Conservation (phyloP, 1,139 yeast species). For the Lodderomyces elongisporus region DNA sequence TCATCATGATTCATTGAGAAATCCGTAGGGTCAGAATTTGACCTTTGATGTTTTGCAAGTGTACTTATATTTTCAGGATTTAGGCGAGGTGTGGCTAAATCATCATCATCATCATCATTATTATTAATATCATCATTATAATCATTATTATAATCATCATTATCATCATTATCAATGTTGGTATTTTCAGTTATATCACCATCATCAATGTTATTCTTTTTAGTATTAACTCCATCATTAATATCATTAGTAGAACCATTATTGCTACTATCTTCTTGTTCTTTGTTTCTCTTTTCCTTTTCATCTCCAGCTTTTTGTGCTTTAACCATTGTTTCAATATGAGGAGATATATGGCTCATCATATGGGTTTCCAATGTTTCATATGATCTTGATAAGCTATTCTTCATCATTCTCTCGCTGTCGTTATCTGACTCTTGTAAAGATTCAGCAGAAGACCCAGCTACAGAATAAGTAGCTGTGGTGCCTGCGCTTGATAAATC, state of each 20-base stretch:
- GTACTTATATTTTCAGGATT: slow-evolving; percentile 2
- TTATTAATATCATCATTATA: neutral
- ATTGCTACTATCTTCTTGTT: neutral
- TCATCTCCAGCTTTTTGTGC: neutral
- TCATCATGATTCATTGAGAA: slow-evolving; percentile 5
- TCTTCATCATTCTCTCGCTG: slow-evolving; percentile 7
- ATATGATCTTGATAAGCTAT: slow-evolving; percentile 10
- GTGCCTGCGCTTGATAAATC: slow-evolving; percentile 9
- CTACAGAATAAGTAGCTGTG: slow-evolving; percentile 5
- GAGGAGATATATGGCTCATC: neutral
- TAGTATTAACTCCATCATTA: too few relatives aligned
- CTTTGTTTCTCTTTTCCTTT: too few relatives aligned
- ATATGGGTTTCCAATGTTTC: slow-evolving; percentile 10
- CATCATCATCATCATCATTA: slow-evolving; percentile 1
- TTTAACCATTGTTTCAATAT: too few relatives aligned
- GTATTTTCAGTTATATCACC: neutral
- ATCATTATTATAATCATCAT: too few relatives aligned
- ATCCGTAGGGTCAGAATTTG: slow-evolving; percentile 21
- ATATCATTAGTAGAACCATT: neutral
- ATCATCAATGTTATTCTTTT: neutral
- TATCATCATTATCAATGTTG: too few relatives aligned
- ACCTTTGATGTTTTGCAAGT: slow-evolving; percentile 12
- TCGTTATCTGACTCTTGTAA: slow-evolving; percentile 7
- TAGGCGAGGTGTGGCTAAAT: slow-evolving; percentile 8
- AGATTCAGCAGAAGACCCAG: slow-evolving; percentile 3